Base-by-base conservation (phyloP, 495 filamentous ascomycete species). In the Lentithecium fluviatile region DNA sequence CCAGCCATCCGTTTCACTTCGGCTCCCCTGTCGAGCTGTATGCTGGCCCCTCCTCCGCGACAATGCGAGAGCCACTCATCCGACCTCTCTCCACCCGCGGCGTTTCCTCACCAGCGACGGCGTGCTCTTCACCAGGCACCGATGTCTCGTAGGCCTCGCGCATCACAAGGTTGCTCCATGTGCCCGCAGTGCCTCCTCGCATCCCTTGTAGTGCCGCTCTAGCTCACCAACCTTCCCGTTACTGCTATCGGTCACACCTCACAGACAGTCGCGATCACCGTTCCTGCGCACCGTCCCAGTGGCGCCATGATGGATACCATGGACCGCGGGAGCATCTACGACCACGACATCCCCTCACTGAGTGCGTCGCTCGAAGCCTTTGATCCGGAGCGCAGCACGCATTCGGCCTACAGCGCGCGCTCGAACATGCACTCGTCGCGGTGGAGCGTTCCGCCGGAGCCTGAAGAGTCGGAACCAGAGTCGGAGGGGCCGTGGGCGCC, bases 401-500 rank as follows among this genome's bases (percentile, higher is more conserved):
- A 67, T 38, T 62, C 58, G 2, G 58, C 34, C 20, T 64, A 45
- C 55, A 60, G 59, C 50, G 32, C 45, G n/a, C 59, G 60, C 36
- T 67, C 64, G 1, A 34, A 36, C 26, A 62, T 67, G 64, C 58
- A 62, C 23, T 62, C 58, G 34, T 63, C 59, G 40, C 65, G 65
- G 47, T 67, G 60, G 59, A 67, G 65, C 51, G 60, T 21, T 29
- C 19, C 53, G 20, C 62, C 52, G 4, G 62, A 66, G 45, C 29
- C 58, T 10, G 56, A 71, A 25, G 64, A 66, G 37, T 72, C 68
- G 25, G 70, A 73, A 46, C 58, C 71, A 10, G 73, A 75, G 55
- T 71, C 69, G 56, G 73, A 76, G 6, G 79, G 77, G 19, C 79
- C 77, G 38, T 86, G 82, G 81, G 81, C 81, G 43, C 85, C 85